A percentile compares a stretch with the other conserved stretches of the same genome.
phyloP scores from a whole-genome alignment of 768 basidiomycete genomes.

The Antrodiella citrinella region DNA sequence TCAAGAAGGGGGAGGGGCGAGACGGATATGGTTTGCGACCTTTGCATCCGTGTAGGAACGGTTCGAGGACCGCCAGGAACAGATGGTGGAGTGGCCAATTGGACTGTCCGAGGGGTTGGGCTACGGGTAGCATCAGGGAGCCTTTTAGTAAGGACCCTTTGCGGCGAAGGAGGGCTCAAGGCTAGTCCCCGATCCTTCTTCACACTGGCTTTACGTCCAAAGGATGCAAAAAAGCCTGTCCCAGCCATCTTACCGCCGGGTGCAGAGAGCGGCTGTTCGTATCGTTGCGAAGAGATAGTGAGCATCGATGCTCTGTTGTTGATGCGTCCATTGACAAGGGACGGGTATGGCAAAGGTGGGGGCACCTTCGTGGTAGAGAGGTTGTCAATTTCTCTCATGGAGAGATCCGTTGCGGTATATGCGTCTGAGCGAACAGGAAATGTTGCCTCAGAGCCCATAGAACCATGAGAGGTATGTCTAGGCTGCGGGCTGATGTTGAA shows the following conservation, averaged over 20 bases:
- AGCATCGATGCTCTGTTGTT: slow-evolving; percentile 25
- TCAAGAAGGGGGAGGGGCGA: slow-evolving; percentile 22
- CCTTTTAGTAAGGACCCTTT: slow-evolving; percentile 30
- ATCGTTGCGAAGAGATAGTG: slow-evolving; percentile 28
- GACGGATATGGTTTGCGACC: slow-evolving; percentile 61
- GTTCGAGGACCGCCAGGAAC: slow-evolving; percentile 74
- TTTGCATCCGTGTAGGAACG: slow-evolving; percentile 46
- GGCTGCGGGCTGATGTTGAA: slow-evolving; percentile 31
- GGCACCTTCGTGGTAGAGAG: slow-evolving; percentile 45
- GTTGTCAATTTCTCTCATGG: slow-evolving; percentile 37
- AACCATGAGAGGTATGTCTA: slow-evolving; percentile 63
- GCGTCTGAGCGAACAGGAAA: slow-evolving; percentile 80
- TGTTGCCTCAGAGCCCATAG: slow-evolving; percentile 67
- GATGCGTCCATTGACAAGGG: slow-evolving; percentile 36
- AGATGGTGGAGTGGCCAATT: slow-evolving; percentile 25
- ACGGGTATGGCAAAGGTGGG: slow-evolving; percentile 66
- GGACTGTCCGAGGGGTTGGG: slow-evolving; percentile 16
- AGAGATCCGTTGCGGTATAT: slow-evolving; percentile 68
- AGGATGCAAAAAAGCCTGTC: slow-evolving; percentile 59
- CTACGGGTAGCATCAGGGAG: slow-evolving; percentile 25
- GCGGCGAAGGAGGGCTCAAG: slow-evolving; percentile 23
- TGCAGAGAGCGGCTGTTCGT: slow-evolving; percentile 15
- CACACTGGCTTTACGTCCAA: slow-evolving; percentile 63
- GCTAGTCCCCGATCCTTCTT: slow-evolving; percentile 27
- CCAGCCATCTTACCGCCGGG: slow-evolving; percentile 35